Evolutionary conservation across 192 early-diverging fungal species (phyloP).

Genomic region (Diversispora epigaea): DNA sequence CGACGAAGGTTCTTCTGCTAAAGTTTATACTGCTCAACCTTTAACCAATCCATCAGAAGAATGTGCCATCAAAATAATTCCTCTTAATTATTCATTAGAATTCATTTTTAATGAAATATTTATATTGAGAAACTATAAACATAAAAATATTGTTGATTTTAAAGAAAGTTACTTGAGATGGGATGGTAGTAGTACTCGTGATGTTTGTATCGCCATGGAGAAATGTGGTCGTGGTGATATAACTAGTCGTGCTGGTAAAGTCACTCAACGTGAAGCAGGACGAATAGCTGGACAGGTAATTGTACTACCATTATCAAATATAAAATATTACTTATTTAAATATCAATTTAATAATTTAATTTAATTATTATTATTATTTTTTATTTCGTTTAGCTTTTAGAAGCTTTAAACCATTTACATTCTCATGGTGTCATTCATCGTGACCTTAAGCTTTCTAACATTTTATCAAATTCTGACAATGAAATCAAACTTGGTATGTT

Average conservation of each 20-base stretch:
- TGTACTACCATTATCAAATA: too few species aligned
- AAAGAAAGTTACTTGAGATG: slow-evolving; percentile 31
- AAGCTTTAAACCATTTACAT: slow-evolving; percentile 28
- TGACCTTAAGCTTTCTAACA: slow-evolving; percentile 31
- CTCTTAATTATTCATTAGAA: slow-evolving; percentile 30
- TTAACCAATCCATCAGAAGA: slow-evolving; percentile 7
- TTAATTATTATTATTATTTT: background rate
- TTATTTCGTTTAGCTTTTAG: slow-evolving; percentile 23
- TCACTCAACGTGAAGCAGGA: slow-evolving; percentile 21
- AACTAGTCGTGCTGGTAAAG: slow-evolving; percentile 26
- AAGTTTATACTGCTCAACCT: slow-evolving; percentile 17
- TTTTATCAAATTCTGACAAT: slow-evolving; percentile 18
- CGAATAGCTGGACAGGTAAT: slow-evolving; percentile 28
- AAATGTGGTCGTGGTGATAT: slow-evolving; percentile 34
- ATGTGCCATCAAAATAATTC: slow-evolving; percentile 27
- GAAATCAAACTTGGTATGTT: slow-evolving; percentile 31
- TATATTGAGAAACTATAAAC: slow-evolving; percentile 25
- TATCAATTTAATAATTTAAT: background rate
- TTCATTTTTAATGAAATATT: slow-evolving; percentile 34
- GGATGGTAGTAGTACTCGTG: slow-evolving; percentile 31
- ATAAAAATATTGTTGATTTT: slow-evolving; percentile 28
- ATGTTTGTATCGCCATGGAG: slow-evolving; percentile 31
- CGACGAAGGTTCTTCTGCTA: slow-evolving; percentile 34
- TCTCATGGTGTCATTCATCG: slow-evolving; percentile 27
- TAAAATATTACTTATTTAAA: background rate